Conservation (phyloP, 2,329 filamentous ascomycete species). For the Pseudogymnoascus sp. region DNA sequence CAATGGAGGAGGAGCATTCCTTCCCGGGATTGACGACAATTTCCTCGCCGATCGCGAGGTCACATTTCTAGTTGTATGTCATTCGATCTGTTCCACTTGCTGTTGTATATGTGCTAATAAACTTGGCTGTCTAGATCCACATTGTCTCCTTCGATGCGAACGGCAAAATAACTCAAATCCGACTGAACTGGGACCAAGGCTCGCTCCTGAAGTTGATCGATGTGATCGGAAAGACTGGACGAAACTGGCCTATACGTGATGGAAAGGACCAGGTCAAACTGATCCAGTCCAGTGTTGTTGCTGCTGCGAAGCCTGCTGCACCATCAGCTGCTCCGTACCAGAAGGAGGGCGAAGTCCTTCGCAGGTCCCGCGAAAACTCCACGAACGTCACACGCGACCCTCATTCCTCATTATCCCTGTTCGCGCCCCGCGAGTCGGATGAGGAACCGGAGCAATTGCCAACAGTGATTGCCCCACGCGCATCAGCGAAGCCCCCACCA, state of each 20-base stretch:
- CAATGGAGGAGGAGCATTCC: constrained; percentile 73
- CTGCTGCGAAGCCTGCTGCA: constrained; percentile 33
- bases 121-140: constrained; percentile 56
- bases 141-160: constrained; percentile 74
- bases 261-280: constrained; percentile 75
- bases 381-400: constrained; percentile 53
- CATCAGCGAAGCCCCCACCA: constrained; percentile 62
- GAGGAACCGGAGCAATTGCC: constrained; percentile 35
- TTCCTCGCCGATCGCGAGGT: constrained; percentile 79
- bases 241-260: constrained; percentile 92
- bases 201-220: constrained; percentile 88
- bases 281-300: constrained; percentile 55
- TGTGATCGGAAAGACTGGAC: constrained; percentile 80
- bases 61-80: constrained; percentile 70
- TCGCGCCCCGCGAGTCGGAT: constrained; percentile 60
- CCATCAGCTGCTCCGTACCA: constrained; percentile 24
- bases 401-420: constrained; percentile 67
- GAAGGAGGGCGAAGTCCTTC: constrained; percentile 31
- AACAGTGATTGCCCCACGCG: constrained; percentile 54
- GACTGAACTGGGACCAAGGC: constrained; percentile 91
- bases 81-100: not conserved
- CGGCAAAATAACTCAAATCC: constrained; percentile 77
- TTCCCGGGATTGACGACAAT: constrained; percentile 88
- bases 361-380: constrained; percentile 45
- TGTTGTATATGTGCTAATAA: constrained; percentile 14